Base-by-base conservation (phyloP, 192 early-diverging fungal genomes). In the Rhizophagus prolifer region DNA sequence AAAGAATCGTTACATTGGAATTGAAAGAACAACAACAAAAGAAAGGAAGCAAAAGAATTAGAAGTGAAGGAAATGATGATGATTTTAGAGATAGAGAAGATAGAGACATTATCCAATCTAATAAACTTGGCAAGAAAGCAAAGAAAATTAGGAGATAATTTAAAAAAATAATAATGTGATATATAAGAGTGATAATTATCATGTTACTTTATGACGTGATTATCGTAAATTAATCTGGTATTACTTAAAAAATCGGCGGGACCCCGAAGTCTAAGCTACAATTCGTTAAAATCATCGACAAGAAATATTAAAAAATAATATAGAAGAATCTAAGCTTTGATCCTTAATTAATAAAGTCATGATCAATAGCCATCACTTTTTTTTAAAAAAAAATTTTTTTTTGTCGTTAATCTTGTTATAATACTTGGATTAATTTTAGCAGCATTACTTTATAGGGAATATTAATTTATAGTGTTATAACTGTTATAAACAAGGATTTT, bases 1-100 rank as follows among this genome's bases (percentile, higher is more conserved):
- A 91, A 68, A 85, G 96, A 64, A 91, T 94, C 54, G 96, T 95
- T 10, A 91, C 90, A 59, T 85, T 95, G 75, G 95, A 97, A 78
- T 64, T 96, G 79, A 95, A 94, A 82, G 94, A 95, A 74, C 89
- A 95, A 73, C 82, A 85, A 69, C 16, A 79, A 0, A 82, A 84
- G 77, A 79, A 80, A 86, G 90, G 59, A 81, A 79, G 73, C 81
- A 88, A 36, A 26, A 65, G 41, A 70, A 81, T 41, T 70, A 77
- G 70, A 72, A 76, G 62, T 30, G 75, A 62, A 74, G 76, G 44
- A 75, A 81, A 64, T 68, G 34, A 34, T 73, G 79, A 58, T 44
- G 73, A 61, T 69, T 44, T 72, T 69, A 67, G 72, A 34, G 66
- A 76, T 30, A 69, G 34, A 31, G 74, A 69, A 23, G 74, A 69